Percentiles rank a stretch among this genome's conserved stretches.
phyloP scores from a whole-genome alignment of 1,284 basidiomycete genomes.

The Sphagnurus paluster region DNA sequence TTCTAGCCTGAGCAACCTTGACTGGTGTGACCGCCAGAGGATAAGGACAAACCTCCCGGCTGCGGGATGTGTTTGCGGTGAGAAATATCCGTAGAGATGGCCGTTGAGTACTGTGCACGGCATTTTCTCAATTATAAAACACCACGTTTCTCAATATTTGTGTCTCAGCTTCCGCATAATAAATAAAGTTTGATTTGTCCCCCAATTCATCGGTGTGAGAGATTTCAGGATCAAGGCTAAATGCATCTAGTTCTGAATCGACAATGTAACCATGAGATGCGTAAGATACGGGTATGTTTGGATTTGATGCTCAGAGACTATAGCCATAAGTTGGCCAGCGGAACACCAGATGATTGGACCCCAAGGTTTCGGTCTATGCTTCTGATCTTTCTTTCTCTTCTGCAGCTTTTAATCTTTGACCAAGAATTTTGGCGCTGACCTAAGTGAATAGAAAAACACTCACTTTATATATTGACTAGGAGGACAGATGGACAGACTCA shows the following conservation, averaged over 20 bases:
- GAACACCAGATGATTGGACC: slow-evolving; percentile 20
- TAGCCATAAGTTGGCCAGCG: slow-evolving; percentile 17
- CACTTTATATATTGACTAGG: background rate
- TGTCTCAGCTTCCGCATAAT: no score
- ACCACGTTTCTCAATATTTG: background rate
- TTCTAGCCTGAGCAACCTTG: slow-evolving; percentile 3
- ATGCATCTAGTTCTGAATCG: slow-evolving; percentile 12
- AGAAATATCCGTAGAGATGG: no score
- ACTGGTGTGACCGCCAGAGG: slow-evolving; percentile 11
- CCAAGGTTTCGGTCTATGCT: slow-evolving; percentile 29
- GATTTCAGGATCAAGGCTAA: slow-evolving; percentile 1
- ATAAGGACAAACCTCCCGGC: no score
- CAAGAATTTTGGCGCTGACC: slow-evolving; percentile 81
- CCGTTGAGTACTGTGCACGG: slow-evolving; percentile 21
- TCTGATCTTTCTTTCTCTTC: slow-evolving; percentile 42
- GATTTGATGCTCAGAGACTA: slow-evolving; percentile 22
- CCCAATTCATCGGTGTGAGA: slow-evolving; percentile 6
- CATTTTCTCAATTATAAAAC: slow-evolving; percentile 16
- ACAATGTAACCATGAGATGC: slow-evolving; percentile 14
- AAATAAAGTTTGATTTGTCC: slow-evolving; percentile 6
- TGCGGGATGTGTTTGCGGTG: no score
- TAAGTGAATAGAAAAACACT: slow-evolving; percentile 24
- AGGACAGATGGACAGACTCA: slow-evolving; percentile 31
- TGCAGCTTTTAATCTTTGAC: slow-evolving; percentile 57
- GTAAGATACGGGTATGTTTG: slow-evolving; percentile 9